These are phyloP conservation scores for Candida albicans DNA, from an alignment of 1,139 yeast species.

Conservation along the genomic window DNA sequence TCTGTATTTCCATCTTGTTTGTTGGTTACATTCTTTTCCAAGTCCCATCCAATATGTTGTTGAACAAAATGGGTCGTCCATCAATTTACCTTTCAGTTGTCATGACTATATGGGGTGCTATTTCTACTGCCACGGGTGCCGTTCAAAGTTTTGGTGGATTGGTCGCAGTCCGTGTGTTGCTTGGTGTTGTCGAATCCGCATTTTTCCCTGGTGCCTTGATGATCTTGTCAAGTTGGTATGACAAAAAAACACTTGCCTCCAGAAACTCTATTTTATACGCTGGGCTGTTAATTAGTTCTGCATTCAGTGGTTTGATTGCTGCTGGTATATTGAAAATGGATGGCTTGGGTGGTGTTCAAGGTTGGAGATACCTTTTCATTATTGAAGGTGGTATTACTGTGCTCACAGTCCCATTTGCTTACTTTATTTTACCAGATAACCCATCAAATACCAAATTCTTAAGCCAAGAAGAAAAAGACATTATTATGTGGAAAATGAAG, in stretches of 20 bases:
- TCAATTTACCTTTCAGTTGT: slow-evolving; percentile 49
- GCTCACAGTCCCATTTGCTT: slow-evolving; percentile 55
- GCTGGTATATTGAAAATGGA: slow-evolving; percentile 45
- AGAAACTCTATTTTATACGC: slow-evolving; percentile 61
- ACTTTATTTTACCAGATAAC: slow-evolving; percentile 69
- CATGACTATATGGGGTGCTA: slow-evolving; percentile 55
- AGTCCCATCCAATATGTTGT: slow-evolving; percentile 52
- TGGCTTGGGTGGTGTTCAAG: slow-evolving; percentile 36
- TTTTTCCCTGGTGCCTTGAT: slow-evolving; percentile 55
- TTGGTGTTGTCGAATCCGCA: slow-evolving; percentile 60
- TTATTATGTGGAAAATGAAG: slow-evolving; percentile 46
- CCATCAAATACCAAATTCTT: slow-evolving; percentile 56
- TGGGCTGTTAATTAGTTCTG: slow-evolving; percentile 75
- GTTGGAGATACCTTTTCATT: slow-evolving; percentile 77
- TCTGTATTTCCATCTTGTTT: slow-evolving; percentile 55
- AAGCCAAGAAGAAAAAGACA: slow-evolving; percentile 47
- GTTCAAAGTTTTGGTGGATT: slow-evolving; percentile 32
- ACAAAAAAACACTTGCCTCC: slow-evolving; percentile 46
- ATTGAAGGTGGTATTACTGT: slow-evolving; percentile 74
- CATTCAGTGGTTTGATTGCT: slow-evolving; percentile 74
- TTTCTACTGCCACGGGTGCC: slow-evolving; percentile 44
- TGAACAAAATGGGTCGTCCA: slow-evolving; percentile 52
- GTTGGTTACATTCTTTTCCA: slow-evolving; percentile 64
- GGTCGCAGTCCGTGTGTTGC: slow-evolving; percentile 33
- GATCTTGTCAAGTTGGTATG: slow-evolving; percentile 51